A percentile compares a stretch with the other conserved stretches of the same genome.
Evolutionary conservation across 2,329 filamentous ascomycete species (phyloP).

Genomic region (Phialophora expanda): DNA sequence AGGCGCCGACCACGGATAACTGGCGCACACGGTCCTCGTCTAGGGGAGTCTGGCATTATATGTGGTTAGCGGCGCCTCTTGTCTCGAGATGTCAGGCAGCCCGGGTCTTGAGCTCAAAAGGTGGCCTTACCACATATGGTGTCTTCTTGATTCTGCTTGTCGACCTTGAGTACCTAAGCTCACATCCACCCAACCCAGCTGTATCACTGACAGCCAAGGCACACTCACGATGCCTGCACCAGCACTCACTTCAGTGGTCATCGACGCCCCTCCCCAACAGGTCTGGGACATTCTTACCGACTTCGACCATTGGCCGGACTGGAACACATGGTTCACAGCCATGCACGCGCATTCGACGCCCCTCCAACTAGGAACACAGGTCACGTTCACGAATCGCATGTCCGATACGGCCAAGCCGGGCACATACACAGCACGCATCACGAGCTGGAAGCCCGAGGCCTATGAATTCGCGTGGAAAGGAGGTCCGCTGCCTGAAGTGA

Average conservation of each 20-base stretch:
- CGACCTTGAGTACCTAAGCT: background rate
- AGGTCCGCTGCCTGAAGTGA: conserved; percentile 10
- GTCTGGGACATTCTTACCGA: conserved; percentile 21
- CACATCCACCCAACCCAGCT: background rate
- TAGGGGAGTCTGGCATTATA: background rate
- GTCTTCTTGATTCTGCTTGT: background rate
- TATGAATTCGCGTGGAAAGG: conserved; percentile 22
- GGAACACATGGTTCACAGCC: conserved; percentile 21
- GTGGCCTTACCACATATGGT: background rate
- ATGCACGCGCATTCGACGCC: conserved; percentile 6
- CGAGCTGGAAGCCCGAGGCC: conserved; percentile 15
- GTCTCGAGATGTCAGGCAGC: background rate
- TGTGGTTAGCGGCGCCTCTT: background rate
- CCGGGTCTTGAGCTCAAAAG: background rate
- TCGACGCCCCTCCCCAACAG: conserved; percentile 12
- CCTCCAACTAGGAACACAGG: conserved; percentile 5
- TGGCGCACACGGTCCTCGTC: background rate
- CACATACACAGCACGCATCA: conserved; percentile 15
- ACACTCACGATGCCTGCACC: conserved; percentile 14
- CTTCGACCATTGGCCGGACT: conserved; percentile 10
- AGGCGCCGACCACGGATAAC: background rate
- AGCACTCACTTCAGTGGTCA: conserved; percentile 13
- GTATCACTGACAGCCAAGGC: background rate
- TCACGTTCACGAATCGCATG: conserved; percentile 18
- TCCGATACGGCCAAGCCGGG: conserved; percentile 21